phyloP scores from a whole-genome alignment of 768 basidiomycete genomes.

The Hemileccinum rubropunctum region DNA sequence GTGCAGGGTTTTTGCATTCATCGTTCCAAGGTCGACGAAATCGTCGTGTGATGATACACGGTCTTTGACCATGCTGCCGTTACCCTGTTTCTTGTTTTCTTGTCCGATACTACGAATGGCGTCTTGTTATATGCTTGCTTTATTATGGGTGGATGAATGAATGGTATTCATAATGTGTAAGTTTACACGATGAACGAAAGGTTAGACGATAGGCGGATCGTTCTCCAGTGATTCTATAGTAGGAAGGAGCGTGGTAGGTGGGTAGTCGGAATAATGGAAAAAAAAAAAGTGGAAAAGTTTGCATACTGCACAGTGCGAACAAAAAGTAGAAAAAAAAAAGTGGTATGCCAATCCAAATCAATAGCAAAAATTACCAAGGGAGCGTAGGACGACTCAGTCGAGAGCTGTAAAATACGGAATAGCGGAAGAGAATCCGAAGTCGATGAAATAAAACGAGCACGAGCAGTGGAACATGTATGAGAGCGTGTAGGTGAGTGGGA shows the following conservation, averaged over 20 bases:
- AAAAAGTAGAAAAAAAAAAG: slow-evolving; percentile 15
- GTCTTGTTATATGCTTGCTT: neutral
- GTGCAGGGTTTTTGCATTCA: slow-evolving; percentile 62
- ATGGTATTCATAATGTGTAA: slow-evolving; percentile 16
- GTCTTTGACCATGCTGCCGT: no score
- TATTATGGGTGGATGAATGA: slow-evolving; percentile 1
- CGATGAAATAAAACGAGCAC: slow-evolving; percentile 6
- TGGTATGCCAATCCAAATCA: slow-evolving; percentile 18
- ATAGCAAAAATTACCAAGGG: slow-evolving; percentile 32
- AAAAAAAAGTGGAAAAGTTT: slow-evolving; percentile 18
- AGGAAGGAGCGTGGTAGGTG: slow-evolving; percentile 17
- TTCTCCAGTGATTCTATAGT: slow-evolving; percentile 11
- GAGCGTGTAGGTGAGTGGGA: neutral
- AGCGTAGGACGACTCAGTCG: slow-evolving; percentile 27
- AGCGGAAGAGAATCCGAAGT: neutral
- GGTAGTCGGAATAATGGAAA: slow-evolving; percentile 2
- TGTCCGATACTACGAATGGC: no score
- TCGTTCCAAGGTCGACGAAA: slow-evolving; percentile 66
- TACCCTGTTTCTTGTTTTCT: neutral
- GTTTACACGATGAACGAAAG: slow-evolving; percentile 24
- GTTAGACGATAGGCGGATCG: slow-evolving; percentile 20
- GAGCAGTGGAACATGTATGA: neutral
- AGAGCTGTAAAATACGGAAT: slow-evolving; percentile 14
- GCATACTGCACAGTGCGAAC: slow-evolving; percentile 29
- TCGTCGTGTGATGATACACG: slow-evolving; percentile 39